These are phyloP conservation scores for Acanthochlamys bracteata DNA, from an alignment of 106 monocot species.

Conservation along the genomic window DNA sequence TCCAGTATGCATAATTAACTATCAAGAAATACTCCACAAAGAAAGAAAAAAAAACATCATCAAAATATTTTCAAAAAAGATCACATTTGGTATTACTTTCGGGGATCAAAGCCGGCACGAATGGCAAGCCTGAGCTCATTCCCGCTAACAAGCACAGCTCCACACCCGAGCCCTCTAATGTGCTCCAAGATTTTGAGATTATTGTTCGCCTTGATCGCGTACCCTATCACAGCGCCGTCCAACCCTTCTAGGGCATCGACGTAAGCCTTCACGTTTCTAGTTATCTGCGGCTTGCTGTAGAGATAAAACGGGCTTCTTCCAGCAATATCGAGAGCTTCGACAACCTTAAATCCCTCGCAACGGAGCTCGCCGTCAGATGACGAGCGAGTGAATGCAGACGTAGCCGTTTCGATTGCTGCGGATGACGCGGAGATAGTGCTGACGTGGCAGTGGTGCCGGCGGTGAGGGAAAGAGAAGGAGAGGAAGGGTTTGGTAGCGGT, in stretches of 20 bases:
- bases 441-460: no score
- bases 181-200: constrained; percentile 85
- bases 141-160: constrained; percentile 89
- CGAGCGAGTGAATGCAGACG: no score
- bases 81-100: constrained; percentile 27
- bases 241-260: constrained; percentile 66
- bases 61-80: no score
- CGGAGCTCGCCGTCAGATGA: constrained; percentile 60
- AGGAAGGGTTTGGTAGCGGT: no score
- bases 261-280: constrained; percentile 80
- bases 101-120: constrained; percentile 77
- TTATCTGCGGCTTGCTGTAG: constrained; percentile 94
- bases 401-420: no score
- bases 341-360: constrained; percentile 60
- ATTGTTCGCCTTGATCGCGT: constrained; percentile 96
- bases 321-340: constrained; percentile 54
- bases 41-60: not conserved
- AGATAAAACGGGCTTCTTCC: constrained; percentile 84
- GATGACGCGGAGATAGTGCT: no score
- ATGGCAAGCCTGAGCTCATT: constrained; percentile 86
- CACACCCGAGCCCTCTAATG: constrained; percentile 57
- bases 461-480: no score
- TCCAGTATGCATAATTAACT: no score
- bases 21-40: not conserved
- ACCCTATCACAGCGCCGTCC: constrained; percentile 54